Evolutionary conservation across 2,329 filamentous ascomycete genomes (phyloP).

Genomic region (Penicillium sclerotiorum): DNA sequence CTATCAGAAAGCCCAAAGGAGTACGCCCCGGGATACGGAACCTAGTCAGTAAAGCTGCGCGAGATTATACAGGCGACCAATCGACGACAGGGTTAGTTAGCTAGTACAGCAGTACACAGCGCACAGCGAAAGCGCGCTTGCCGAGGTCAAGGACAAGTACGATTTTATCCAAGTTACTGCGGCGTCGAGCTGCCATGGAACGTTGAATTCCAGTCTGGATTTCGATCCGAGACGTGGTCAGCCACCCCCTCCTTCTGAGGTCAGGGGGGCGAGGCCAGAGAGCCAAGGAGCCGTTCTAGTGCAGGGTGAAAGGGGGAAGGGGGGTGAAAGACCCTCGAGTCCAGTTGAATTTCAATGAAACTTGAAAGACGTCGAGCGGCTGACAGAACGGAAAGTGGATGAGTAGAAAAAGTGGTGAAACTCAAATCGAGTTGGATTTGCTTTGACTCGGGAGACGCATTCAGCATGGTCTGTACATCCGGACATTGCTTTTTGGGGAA

Average conservation of each 20-base stretch:
- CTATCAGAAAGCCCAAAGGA: too few relatives aligned
- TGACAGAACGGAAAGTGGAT: too few relatives aligned
- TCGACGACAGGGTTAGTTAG: too few relatives aligned
- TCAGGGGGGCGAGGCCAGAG: too few relatives aligned
- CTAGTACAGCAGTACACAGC: neutral
- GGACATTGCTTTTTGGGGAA: neutral
- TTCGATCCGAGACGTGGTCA: conserved; percentile 1
- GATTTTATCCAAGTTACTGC: neutral
- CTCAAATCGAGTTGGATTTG: neutral
- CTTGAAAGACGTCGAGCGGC: too few relatives aligned
- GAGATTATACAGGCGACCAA: too few relatives aligned
- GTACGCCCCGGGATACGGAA: too few relatives aligned
- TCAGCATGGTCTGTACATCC: neutral
- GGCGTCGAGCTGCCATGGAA: conserved; percentile 11
- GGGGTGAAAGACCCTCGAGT: too few relatives aligned
- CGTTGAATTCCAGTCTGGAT: conserved; percentile 2
- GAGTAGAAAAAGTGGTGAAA: conserved; percentile 2
- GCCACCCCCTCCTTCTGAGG: conserved; percentile 3
- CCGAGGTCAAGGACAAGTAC: neutral
- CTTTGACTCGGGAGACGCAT: neutral
- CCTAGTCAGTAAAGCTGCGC: too few relatives aligned
- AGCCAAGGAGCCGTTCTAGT: neutral
- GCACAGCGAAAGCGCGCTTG: conserved; percentile 8
- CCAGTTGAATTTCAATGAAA: too few relatives aligned
- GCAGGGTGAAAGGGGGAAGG: too few relatives aligned